Base-by-base conservation (phyloP, 768 basidiomycete genomes). In the Podaxis rugospora region DNA sequence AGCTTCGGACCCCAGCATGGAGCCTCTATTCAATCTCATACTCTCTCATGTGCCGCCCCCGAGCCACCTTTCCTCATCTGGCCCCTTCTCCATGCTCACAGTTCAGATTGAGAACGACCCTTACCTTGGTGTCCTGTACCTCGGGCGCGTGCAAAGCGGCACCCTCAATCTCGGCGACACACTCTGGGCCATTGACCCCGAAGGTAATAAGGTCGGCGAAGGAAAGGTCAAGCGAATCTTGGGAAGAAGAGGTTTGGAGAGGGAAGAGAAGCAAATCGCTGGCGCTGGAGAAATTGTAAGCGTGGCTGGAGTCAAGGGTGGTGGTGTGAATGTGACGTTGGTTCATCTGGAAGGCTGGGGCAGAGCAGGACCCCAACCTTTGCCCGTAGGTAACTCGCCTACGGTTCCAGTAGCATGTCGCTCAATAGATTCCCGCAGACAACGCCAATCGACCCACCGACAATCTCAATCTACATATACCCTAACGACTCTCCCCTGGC, bases 51-150 rank as follows among this genome's bases (percentile, higher is more conserved):
- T 79, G 32, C 74, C 77, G 1, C 61, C 79, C 1, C 79, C 80
- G 0, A 63, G 64, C 2, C 76, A 76, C 62, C 76, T 76, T n/a
- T 67, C 67, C 39, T 66, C 74, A 13, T 65, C 72, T 0, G 66
- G 67, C 6, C 78, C 79, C n/a, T 81, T 81, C 64, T 79, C 79
- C 10, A 82, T 82, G 80, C 71, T 82, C 44, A 81, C 79, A 0
- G 75, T 81, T 11, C 80, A 82, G 62, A 76, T 82, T n/a, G 80
- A 81, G 67, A 74, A 70, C 18, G 80, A 82, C 65, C 74, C 80
- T 1, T 82, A 81, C 64, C 76, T 82, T 4, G 80, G 80, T n/a
- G 74, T 74, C 44, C 70, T 81, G 3, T 80, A 78, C 66, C 78
- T 81, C 14, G 80, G 80, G 1, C 76, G 80, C 36, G 73, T 82